Base-by-base conservation (phyloP, 257 asterid genomes). In the Schizonepeta tenuifolia region DNA sequence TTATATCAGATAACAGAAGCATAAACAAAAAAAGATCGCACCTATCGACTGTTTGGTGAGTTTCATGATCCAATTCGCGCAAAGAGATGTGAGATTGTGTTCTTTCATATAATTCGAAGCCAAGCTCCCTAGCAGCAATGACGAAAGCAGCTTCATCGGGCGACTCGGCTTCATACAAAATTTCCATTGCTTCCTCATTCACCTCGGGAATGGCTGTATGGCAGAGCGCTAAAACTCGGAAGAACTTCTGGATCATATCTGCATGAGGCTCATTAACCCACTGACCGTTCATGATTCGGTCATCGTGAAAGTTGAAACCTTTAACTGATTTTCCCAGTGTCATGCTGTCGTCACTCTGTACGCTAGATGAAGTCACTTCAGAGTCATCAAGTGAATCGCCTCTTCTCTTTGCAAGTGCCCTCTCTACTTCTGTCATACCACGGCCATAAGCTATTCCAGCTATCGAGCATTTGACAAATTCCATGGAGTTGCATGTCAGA, bases 91-190 rank as follows among this genome's bases (percentile, higher is more conserved):
- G 89, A 46, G 86, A 87, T 80, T 94, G 99, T 20, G 96, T 87
- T 72, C 99, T 86, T 75, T 87, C 90, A 62, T 80, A 90, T 79
- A 94, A 89, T 65, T 94, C 90, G 72, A 94, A 88, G 1, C 99
- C 99, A 69, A 94, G 86, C 79, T 94, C 98, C 76, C 92, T 86
- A 35, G 99, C 97, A 69, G 99, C 92, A 79, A 91, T 83, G 49
- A 94, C 99, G 78, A 94, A 94, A 12, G 98, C 98, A 69, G 98
- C 90, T 82, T 94, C 99, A 83, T 94, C 99, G 0, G 99, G 99
- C 13, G 98, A 94, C 86, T 94, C 99, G 7, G 99, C 99, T 85
- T 91, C 99, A 63, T 91, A 94, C 7, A 88, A 70, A 73, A 91
- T 86, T 70, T 88, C 91, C 35, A 88, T 84, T 3, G 90, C 78